Evolutionary conservation across 208 protist species (phyloP).

Genomic region (Trypanosoma conorhini): DNA sequence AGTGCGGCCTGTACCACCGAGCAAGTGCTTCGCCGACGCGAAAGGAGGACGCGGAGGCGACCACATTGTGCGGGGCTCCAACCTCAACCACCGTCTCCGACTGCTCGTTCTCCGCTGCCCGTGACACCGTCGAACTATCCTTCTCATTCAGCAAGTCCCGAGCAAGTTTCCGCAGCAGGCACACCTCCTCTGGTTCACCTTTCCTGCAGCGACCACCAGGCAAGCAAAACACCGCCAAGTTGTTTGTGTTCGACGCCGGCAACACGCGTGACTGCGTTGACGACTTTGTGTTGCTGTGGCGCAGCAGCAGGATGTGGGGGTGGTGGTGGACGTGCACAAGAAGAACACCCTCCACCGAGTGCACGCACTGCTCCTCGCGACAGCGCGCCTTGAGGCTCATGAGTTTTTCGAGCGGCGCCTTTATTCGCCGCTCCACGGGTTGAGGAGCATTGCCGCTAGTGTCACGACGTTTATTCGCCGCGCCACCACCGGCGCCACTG

Average conservation of each 20-base stretch:
- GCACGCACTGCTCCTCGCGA: conserved; percentile 78
- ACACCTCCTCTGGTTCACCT: conserved; percentile 68
- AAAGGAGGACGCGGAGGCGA: conserved; percentile 39
- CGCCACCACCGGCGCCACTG: conserved; percentile 11
- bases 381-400: conserved; percentile 80
- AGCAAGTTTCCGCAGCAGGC: conserved; percentile 78
- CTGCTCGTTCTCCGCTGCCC: conserved; percentile 10
- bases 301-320: conserved; percentile 91
- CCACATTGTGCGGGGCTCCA: conserved; percentile 25
- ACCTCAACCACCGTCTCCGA: conserved; percentile 54
- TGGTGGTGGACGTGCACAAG: conserved; percentile 93
- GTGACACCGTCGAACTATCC: conserved; percentile 21
- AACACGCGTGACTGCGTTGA: conserved; percentile 16
- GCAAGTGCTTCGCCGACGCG: conserved; percentile 76
- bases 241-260: conserved; percentile 39
- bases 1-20: conserved; percentile 85
- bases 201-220: conserved; percentile 76
- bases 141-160: conserved; percentile 66
- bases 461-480: conserved; percentile 14
- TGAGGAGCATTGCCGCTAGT: conserved; percentile 22
- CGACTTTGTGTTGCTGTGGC: conserved; percentile 35
- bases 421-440: conserved; percentile 33
- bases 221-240: conserved; percentile 56
- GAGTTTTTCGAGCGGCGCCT: conserved; percentile 80
- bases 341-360: conserved; percentile 91